Evolutionary conservation across 495 filamentous ascomycete genomes (phyloP), one percentile per base, ranked within the genome.

Genomic region (Oidiodendron maius): DNA sequence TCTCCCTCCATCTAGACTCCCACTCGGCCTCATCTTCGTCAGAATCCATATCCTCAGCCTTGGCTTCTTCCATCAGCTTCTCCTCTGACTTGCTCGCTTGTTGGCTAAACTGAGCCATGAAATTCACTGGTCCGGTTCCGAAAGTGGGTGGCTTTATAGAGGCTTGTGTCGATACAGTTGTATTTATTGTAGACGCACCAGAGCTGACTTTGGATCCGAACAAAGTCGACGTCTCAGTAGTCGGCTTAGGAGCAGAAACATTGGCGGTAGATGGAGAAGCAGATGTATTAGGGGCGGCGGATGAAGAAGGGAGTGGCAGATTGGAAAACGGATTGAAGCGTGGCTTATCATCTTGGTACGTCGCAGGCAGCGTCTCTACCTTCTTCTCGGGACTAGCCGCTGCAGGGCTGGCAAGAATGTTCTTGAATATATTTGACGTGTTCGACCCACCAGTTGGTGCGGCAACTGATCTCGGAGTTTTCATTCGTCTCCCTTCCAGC

Each of bases 41-140:
- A 0, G 71, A 77, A 49, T 80, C 76, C 43, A 69, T 72, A 1
- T 82, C 76, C 40, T 76, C 76, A 1, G 65, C 71, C 56, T 74
- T 81, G 40, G 74, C 74, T 57, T 75, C 76, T 13, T 58, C 62
- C 50, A 75, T 74, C 39, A 67, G 66, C 10, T 44, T 53, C 25
- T 44, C 24, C 13, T 40, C 36, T n/a, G 32, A 22, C 28, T 55
- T 46, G 2, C 16, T 6, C 11, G 50, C 50, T 38, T 60, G 34
- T 26, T 60, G 42, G 26, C 50, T 45, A 52, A 64, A 68, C 34
- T 65, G 62, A 12, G 52, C 44, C 23, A 60, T 20, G 45, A 60
- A 66, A 43, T 64, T 60, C 12, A 46, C 43, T 10, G 53, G 18
- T 12, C 57, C 44, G 24, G 12, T 44, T n/a, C 40, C n/a, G 45